Conservation (phyloP, 108 stramenopile genomes). For the Cyclotella atomus region DNA sequence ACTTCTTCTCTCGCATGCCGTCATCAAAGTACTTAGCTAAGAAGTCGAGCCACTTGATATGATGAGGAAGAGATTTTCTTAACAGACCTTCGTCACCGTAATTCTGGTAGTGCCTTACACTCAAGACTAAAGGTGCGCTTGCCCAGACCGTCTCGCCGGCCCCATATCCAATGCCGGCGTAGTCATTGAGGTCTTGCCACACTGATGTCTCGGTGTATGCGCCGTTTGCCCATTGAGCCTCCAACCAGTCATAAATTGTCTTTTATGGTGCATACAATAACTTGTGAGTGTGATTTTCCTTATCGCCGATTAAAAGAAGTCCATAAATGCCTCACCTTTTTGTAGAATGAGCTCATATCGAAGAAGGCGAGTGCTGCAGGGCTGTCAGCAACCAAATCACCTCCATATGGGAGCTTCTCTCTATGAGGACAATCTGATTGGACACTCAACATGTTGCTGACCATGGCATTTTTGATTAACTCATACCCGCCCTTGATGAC, state of each 20-base stretch:
- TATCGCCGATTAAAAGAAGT: too few relatives aligned
- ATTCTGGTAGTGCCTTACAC: slow-evolving; percentile 45
- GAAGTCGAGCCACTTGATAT: slow-evolving; percentile 37
- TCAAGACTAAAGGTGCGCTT: slow-evolving; percentile 42
- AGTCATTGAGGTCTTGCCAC: slow-evolving; percentile 46
- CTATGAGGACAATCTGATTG: slow-evolving; percentile 65
- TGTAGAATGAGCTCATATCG: slow-evolving; percentile 54
- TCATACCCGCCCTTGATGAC: slow-evolving; percentile 43
- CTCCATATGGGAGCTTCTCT: slow-evolving; percentile 55
- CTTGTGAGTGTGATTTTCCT: too few relatives aligned
- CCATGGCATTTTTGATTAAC: slow-evolving; percentile 37
- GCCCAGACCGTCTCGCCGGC: slow-evolving; percentile 50
- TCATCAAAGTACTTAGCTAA: slow-evolving; percentile 33
- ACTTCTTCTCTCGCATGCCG: slow-evolving; percentile 29
- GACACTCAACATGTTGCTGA: slow-evolving; percentile 54
- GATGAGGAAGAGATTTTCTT: slow-evolving; percentile 8
- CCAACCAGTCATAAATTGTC: slow-evolving; percentile 48
- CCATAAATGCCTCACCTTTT: too few relatives aligned
- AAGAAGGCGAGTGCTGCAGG: slow-evolving; percentile 43
- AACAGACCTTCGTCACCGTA: slow-evolving; percentile 38
- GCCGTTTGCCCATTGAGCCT: slow-evolving; percentile 52
- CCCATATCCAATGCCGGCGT: slow-evolving; percentile 42
- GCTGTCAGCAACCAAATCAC: slow-evolving; percentile 48
- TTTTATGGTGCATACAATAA: too few relatives aligned
- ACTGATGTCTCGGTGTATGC: slow-evolving; percentile 48